Evolutionary conservation across 2,329 filamentous ascomycete genomes (phyloP).

Genomic region (Chrysosphaeria jannelii): DNA sequence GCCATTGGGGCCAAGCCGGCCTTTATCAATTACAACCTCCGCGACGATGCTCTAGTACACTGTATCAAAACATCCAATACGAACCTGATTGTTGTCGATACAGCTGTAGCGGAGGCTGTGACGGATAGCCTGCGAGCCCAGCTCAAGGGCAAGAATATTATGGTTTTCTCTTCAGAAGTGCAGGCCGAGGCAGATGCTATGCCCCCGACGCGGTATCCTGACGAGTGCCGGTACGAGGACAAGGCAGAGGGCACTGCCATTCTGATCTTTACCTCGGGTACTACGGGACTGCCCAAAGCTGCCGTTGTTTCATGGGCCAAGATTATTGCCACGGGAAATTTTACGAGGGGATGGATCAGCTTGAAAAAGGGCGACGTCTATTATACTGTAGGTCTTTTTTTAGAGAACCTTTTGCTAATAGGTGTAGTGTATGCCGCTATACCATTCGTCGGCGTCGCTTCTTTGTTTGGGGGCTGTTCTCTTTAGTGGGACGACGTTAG

Average conservation of each 20-base stretch:
- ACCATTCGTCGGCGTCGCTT: constrained; percentile 51
- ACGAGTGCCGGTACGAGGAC: constrained; percentile 21
- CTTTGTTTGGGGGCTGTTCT: constrained; percentile 36
- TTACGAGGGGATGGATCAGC: constrained; percentile 23
- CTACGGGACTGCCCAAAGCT: constrained; percentile 57
- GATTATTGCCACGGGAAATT: constrained; percentile 18
- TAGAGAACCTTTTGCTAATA: no score
- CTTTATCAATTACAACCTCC: constrained; percentile 68
- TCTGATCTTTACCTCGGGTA: constrained; percentile 65
- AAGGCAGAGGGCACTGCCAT: constrained; percentile 27
- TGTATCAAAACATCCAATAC: constrained; percentile 39
- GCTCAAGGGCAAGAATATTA: constrained; percentile 18
- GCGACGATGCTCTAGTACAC: constrained; percentile 38
- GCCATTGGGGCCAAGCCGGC: constrained; percentile 56
- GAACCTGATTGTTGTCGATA: constrained; percentile 38
- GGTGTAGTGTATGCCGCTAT: constrained; percentile 65
- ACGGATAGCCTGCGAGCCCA: constrained; percentile 24
- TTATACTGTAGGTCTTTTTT: constrained; percentile 40
- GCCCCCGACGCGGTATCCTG: constrained; percentile 23
- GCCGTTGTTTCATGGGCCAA: constrained; percentile 51
- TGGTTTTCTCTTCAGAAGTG: constrained; percentile 27
- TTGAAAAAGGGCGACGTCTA: constrained; percentile 34
- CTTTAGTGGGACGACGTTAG: constrained; percentile 29
- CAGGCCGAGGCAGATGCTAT: constrained; percentile 21
- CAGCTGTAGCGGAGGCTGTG: constrained; percentile 21